Base-by-base conservation (phyloP, 345 rosid species). In the Pelargonium nanum region DNA sequence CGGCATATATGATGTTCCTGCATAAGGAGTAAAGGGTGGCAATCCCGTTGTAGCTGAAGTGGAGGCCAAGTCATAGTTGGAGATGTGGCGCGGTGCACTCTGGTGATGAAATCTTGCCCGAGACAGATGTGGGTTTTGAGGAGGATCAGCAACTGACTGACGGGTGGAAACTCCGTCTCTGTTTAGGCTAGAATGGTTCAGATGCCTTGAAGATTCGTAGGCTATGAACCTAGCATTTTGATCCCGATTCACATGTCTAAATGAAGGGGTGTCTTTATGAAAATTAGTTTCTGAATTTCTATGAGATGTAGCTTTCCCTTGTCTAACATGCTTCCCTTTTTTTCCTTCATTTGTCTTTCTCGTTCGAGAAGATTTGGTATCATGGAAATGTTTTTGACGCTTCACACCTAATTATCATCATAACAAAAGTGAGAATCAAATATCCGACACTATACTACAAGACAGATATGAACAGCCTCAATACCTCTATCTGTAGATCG, bases 331-430 rank as follows among this genome's bases (percentile, higher is more conserved):
- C 77, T 67, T 71, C n/a, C 59, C 61, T 30, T 67, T 74, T 54
- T 53, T 70, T 17, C 28, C 52, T 68, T 66, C 68, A 51, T 68
- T 67, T 50, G 67, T 59, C 72, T 62, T 74, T 54, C 63, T 68
- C 30, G 13, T 54, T 66, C 51, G 73, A 44, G 60, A 28, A 21
- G 76, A 67, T 65, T 63, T 71, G 57, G 65, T 24, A 26, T 62
- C 68, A 59, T 40, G 63, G 21, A 59, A 75, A 65, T 71, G 72
- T 69, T 71, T 80, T 52, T 53, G 73, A 48, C 16, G 66, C 65
- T 79, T 76, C 50, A 63, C 67, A 70, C 72, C 86, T 83, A 70
- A 9, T 56, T 55, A 70, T 63, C 40, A 73, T 55, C 45, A 58
- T 62, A 54, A 9, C 20, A 44, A 40, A 57, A 28, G 15, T 59